Evolutionary conservation across 139 green algal genomes (phyloP), one percentile per base, ranked within the genome.

Genomic region (Ostreobium quekettii): DNA sequence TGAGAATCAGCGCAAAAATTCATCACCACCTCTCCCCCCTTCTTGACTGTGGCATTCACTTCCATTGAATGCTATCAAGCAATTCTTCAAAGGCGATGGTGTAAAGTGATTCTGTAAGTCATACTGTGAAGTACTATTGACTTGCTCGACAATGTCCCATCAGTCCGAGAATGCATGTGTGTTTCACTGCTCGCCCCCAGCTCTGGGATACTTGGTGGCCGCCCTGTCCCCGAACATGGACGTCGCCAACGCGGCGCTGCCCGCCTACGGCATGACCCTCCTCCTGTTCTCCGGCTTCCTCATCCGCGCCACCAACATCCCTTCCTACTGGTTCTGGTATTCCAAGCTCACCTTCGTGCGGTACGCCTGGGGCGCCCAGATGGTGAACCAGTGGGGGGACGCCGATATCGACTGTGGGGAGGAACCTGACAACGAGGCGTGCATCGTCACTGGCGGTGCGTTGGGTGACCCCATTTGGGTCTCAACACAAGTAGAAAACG

Each of bases 221-320:
- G 64, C 71, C 60, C 36, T 80, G 11, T 60, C 57, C 8, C 60
- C 65, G 35, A 74, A 47, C 60, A 65, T 91, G 78, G 83, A 92
- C 36, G 78, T 84, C 1, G 86, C 86, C 7, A 92, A 92, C 69
- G 79, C 75, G 1, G 63, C 78, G 42, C 71, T 86, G 19, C 77
- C 77, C 33, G 72, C 67, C 2, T 85, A 85, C 62, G 73, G 70
- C 7, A 59, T 73, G 0, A 74, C 73, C 7, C 46, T 82, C 30
- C 29, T 82, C 2, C 70, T 82, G 56, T 79, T 82, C 60, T 73
- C 61, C 29, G 78, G 76, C 57, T 79, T 79, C 64, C 61, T 82
- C 2, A 79, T 82, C 36, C 64, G 48, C 2, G 46, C 60, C 4
- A 60, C 70, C 48, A 66, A 77, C 29, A 90, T 91, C 37, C 86